Evolutionary conservation across 805 yeast species (phyloP), one percentile per base, ranked within the genome.

Genomic region (Wickerhamomyces ciferrii): DNA sequence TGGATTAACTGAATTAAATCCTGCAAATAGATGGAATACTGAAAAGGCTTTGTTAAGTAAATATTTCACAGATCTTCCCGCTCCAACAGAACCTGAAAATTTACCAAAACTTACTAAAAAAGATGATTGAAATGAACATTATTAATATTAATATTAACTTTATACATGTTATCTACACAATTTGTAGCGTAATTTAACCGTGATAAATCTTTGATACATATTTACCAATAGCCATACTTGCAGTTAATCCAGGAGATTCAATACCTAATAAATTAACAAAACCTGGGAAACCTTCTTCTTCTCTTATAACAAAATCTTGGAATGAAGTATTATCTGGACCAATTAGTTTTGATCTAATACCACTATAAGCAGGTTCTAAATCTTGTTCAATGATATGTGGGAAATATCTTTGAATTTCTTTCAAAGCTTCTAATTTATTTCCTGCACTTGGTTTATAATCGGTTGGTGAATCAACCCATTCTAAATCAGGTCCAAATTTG

Each of bases 201-300:
- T 51, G 59, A 39, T 56, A 55, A 17, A 56, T 43, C n/a, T 56
- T 49, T 20, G 61, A 64, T 17, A 90, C 96, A 55, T 85, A 74
- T 56, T 83, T 85, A 0, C 82, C 96, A 48, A 90, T 88, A 0
- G 92, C 96, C 81, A 87, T 69, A 4, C 90, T 71, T 0, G 94
- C 67, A 2, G 97, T 90, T 48, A 90, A 69, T 0, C 97, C 97
- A 0, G 97, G 97, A 56, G 94, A 84, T 61, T 90, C 97, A 14
- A 90, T 89, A 1, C 92, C 95, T 39, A 89, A 58, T 44, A 87
- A 68, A 53, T 87, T 90, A 25, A 89, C 75, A 56, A 88, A 90
- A 1, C 96, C 96, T 2, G 83, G 83, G 55, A 74, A 80, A 0
- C 83, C 90, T 1, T 72, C 75, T 53, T 87, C 94, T 56, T 84